Evolutionary conservation across 2,329 filamentous ascomycete species (phyloP).

Genomic region (Alternaria sp.): DNA sequence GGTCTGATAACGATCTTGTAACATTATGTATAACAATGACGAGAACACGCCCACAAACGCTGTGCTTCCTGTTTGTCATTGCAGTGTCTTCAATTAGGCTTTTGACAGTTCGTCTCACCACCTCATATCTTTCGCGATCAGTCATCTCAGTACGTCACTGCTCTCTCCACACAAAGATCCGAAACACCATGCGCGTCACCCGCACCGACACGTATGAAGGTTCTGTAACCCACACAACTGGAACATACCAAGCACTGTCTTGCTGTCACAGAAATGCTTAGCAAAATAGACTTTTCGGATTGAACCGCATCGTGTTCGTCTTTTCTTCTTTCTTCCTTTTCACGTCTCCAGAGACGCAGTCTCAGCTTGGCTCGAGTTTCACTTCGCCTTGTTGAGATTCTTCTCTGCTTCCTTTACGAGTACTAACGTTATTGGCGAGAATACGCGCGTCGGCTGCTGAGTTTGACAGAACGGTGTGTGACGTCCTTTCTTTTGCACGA

Average conservation of each 20-base stretch:
- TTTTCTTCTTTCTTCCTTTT: not conserved
- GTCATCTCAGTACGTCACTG: not conserved
- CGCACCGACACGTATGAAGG: not conserved
- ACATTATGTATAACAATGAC: conserved; percentile 3
- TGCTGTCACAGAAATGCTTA: conserved; percentile 3
- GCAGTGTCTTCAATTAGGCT: not conserved
- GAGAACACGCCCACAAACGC: not conserved
- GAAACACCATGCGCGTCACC: not conserved
- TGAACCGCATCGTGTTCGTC: not conserved
- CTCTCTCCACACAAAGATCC: not conserved
- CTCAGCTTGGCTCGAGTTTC: not conserved
- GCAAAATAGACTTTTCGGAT: not conserved
- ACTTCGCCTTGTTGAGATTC: not conserved
- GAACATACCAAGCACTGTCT: conserved; percentile 1
- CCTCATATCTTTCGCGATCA: not conserved
- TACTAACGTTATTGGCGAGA: not conserved
- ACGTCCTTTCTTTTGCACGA: not conserved
- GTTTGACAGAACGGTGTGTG: not conserved
- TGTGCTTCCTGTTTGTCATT: not conserved
- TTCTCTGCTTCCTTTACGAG: not conserved
- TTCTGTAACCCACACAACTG: not conserved
- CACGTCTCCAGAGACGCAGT: not conserved
- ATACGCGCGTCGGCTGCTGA: not conserved
- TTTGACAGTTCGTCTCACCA: not conserved
- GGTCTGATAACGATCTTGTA: not conserved